Conservation (phyloP, 202 grass and related monocot species). For the Elaeis oleifera region DNA sequence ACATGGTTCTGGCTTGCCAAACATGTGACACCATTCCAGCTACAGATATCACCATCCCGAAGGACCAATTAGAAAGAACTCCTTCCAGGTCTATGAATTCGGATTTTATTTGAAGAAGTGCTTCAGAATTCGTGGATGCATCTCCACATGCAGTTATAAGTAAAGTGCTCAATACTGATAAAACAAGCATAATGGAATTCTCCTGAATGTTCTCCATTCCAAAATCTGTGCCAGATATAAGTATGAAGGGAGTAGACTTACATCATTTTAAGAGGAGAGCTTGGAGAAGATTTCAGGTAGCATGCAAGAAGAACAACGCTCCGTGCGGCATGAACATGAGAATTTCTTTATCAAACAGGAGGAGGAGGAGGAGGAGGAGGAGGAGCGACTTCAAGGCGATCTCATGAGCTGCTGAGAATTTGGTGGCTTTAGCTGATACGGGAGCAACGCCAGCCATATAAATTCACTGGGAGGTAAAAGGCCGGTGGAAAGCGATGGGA, state of each 20-base stretch:
- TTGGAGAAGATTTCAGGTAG: no score
- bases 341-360: not conserved
- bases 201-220: slow-evolving; percentile 9
- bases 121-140: slow-evolving; percentile 18
- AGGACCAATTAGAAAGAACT: slow-evolving; percentile 57
- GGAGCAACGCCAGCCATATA: not conserved
- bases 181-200: slow-evolving; percentile 7
- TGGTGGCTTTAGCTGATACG: no score
- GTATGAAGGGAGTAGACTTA: no score
- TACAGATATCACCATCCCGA: slow-evolving; percentile 42
- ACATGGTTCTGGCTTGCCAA: slow-evolving; percentile 25
- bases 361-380: not conserved
- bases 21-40: slow-evolving; percentile 65
- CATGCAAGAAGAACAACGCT: no score
- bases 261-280: no score
- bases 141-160: slow-evolving; percentile 16
- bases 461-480: slow-evolving; percentile 1
- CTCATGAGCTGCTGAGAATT: no score
- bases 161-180: slow-evolving; percentile 5
- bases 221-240: not conserved
- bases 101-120: slow-evolving; percentile 61
- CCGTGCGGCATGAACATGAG: no score
- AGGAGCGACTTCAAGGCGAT: not conserved
- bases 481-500: slow-evolving; percentile 3
- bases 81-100: slow-evolving; percentile 37